Conservation (phyloP, 805 yeast genomes). For the Saturnispora diversa region DNA sequence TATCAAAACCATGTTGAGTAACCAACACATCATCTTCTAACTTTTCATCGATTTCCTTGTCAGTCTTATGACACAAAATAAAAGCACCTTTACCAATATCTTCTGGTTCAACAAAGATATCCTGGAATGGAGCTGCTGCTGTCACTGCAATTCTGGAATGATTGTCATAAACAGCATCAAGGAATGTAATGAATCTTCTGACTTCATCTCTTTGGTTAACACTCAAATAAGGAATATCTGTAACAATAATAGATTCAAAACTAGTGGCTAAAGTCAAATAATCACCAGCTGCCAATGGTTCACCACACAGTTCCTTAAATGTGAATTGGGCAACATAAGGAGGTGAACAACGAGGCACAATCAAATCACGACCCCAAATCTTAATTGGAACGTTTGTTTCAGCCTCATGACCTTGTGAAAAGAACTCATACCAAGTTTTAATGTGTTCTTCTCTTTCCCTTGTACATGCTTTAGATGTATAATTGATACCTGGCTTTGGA, state of each 20-base stretch:
- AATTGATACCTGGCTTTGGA: constrained; percentile 58
- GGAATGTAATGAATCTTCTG: constrained; percentile 84
- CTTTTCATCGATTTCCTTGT: constrained; percentile 22
- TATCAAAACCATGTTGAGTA: constrained; percentile 68
- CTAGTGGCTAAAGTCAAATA: constrained; percentile 73
- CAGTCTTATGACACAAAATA: constrained; percentile 29
- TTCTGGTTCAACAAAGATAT: constrained; percentile 80
- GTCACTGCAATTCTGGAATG: constrained; percentile 86
- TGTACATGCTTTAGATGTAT: constrained; percentile 42
- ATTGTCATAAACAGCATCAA: constrained; percentile 92
- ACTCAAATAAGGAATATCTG: constrained; percentile 86
- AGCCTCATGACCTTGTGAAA: constrained; percentile 51
- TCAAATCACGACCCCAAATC: constrained; percentile 84
- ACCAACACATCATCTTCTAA: constrained; percentile 53
- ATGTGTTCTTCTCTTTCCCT: constrained; percentile 53
- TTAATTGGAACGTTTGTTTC: constrained; percentile 34
- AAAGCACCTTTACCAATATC: constrained; percentile 40
- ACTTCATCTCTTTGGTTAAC: constrained; percentile 74
- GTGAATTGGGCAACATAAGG: constrained; percentile 84
- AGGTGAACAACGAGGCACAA: constrained; percentile 69
- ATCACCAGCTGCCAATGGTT: constrained; percentile 89
- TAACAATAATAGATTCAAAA: constrained; percentile 73
- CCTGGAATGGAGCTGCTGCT: constrained; percentile 75
- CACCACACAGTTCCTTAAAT: constrained; percentile 79
- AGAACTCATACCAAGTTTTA: constrained; percentile 70